Conservation (phyloP, 257 asterid species). For the Plantago elongata region DNA sequence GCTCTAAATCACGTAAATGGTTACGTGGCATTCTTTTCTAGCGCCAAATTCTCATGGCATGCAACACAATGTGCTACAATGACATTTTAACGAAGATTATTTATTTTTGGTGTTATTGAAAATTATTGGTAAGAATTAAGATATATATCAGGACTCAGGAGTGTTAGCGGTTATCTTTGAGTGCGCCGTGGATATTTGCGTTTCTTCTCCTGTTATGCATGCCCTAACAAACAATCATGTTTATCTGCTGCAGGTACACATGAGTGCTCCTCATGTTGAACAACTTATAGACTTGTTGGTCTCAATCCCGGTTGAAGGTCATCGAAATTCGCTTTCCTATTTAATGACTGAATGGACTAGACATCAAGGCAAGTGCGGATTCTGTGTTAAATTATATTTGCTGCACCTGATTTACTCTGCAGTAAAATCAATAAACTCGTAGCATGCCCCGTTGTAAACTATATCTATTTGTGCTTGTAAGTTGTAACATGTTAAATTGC, state of each 20-base stretch:
- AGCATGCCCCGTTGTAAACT: not conserved
- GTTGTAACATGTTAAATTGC: not conserved
- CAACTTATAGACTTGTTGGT: constrained; percentile 77
- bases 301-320: constrained; percentile 74
- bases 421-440: constrained; percentile 14
- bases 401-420: not conserved
- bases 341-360: constrained; percentile 91
- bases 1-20: not conserved
- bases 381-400: not conserved
- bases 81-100: not conserved
- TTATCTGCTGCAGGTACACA: constrained; percentile 64
- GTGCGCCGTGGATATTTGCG: constrained; percentile 2
- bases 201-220: constrained; percentile 2
- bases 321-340: constrained; percentile 68
- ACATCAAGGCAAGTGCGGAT: constrained; percentile 70
- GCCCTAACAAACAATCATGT: not conserved
- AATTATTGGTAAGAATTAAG: too few relatives aligned
- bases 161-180: constrained; percentile 6
- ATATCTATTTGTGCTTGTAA: not conserved
- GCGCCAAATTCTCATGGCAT: not conserved
- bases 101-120: too few relatives aligned
- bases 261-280: constrained; percentile 76
- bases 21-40: too few relatives aligned
- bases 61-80: not conserved
- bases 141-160: not conserved